Evolutionary conservation across 2,329 filamentous ascomycete genomes (phyloP), one percentile per base, ranked within the genome.

Genomic region (Cladosporium sp.): DNA sequence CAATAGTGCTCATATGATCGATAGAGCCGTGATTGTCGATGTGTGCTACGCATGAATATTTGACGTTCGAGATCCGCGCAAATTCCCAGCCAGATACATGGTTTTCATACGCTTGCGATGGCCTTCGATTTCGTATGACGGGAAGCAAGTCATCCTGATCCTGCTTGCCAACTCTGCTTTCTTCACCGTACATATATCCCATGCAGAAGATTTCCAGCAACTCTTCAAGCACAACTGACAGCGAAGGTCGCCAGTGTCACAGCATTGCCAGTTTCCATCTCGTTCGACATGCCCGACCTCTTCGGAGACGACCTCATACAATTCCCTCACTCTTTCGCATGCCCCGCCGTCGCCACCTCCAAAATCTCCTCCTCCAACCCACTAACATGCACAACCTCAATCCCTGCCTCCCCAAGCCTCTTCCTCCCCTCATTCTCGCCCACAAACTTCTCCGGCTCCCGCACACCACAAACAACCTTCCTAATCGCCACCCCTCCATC

Each of bases 401-500:
- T 86, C 0, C 92, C 93, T 5, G 87, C 88, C 55, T 86, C 85
- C 71, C 89, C 85, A 65, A 99, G 81, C 75, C 86, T 89, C 71
- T 78, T 81, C 72, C 88, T 88, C 8, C 93, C 93, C 66, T 89
- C 85, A 69, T 96, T 98, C 67, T 90, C 85, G 6, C 88, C 88
- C 21, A 98, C 92, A 79, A 98, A 99, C 35, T 88, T 97, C 72
- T 91, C 90, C 0, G 95, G 95, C 79, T 99, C 95, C 71, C 89
- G 85, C 0, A 97, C 91, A 0, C 95, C 95, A 31, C 96, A 88
- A 71, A 94, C 96, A 5, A 99, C 92, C 56, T 86, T 90, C 67
- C 83, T 85, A 65, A 97, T 90, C 50, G 84, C 87, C 0, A 78
- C 79, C 14, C 81, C 81, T 23, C 90, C 82, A 69, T 68, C 73